Evolutionary conservation across 2,329 filamentous ascomycete genomes (phyloP).

Genomic region (Cercospora beticola): DNA sequence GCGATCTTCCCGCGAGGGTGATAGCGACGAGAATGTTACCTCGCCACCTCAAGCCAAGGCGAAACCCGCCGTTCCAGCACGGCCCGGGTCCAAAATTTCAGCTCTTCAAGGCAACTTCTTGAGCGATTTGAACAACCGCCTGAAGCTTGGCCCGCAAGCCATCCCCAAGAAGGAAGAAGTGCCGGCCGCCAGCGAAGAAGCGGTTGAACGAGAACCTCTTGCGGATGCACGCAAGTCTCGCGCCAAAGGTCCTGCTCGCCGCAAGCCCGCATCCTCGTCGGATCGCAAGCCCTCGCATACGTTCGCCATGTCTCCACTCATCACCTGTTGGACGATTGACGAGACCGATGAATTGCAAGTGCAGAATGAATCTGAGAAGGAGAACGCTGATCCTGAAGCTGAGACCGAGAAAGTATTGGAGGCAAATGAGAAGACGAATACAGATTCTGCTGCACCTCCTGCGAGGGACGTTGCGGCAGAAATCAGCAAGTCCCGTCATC

Average conservation of each 20-base stretch:
- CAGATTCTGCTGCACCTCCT: slow-evolving; percentile 26
- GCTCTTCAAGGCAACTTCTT: slow-evolving; percentile 89
- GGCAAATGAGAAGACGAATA: slow-evolving; percentile 30
- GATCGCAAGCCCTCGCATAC: slow-evolving; percentile 48
- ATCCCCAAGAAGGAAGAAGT: slow-evolving; percentile 62
- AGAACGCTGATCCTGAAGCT: slow-evolving; percentile 14
- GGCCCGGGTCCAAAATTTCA: slow-evolving; percentile 85
- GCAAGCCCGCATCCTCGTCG: slow-evolving; percentile 64
- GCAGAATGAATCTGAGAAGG: slow-evolving; percentile 23
- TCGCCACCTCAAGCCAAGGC: slow-evolving; percentile 56
- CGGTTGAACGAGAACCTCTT: slow-evolving; percentile 73
- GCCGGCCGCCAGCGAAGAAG: slow-evolving; percentile 53
- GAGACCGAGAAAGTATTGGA: slow-evolving; percentile 31
- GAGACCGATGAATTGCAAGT: slow-evolving; percentile 43
- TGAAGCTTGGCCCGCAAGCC: slow-evolving; percentile 80
- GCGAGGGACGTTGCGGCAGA: slow-evolving; percentile 20
- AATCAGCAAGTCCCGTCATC: slow-evolving; percentile 25
- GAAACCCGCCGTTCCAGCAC: slow-evolving; percentile 79
- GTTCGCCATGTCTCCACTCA: slow-evolving; percentile 43
- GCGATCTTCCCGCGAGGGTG: slow-evolving; percentile 48
- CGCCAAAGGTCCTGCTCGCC: slow-evolving; percentile 80
- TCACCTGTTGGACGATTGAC: slow-evolving; percentile 47
- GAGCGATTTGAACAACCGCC: slow-evolving; percentile 84
- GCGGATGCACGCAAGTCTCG: slow-evolving; percentile 86
- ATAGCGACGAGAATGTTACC: slow-evolving; percentile 25